Evolutionary conservation across 257 asterid genomes (phyloP).

Genomic region (Ilex asprella): DNA sequence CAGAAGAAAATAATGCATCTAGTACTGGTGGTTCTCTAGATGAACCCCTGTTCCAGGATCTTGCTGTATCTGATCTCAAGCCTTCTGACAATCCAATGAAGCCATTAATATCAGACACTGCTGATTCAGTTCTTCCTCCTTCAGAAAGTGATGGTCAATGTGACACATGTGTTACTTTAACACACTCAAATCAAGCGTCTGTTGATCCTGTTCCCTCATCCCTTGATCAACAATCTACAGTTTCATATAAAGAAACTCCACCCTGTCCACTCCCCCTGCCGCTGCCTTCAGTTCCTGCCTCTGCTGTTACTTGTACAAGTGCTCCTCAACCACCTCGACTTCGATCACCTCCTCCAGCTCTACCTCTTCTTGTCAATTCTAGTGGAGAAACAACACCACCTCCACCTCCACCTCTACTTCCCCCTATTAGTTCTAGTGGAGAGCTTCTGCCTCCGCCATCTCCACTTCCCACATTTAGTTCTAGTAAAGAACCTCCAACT

Average conservation of each 20-base stretch:
- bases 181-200: constrained; percentile 22
- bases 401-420: constrained; percentile 17
- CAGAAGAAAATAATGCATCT: constrained; percentile 86
- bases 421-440: constrained; percentile 17
- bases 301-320: constrained; percentile 22
- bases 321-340: constrained; percentile 16
- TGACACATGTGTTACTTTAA: constrained; percentile 29
- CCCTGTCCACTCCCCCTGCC: constrained; percentile 19
- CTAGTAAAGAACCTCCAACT: constrained; percentile 15
- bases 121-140: constrained; percentile 27
- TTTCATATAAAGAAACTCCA: constrained; percentile 22
- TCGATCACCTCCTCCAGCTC: neutral
- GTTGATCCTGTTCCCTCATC: neutral
- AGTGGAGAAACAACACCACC: neutral
- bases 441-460: constrained; percentile 17
- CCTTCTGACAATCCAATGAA: constrained; percentile 33
- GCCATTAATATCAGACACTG: constrained; percentile 22
- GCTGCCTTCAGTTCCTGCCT: constrained; percentile 17
- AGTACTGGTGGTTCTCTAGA: constrained; percentile 77
- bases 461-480: constrained; percentile 16
- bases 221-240: neutral
- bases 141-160: constrained; percentile 29
- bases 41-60: constrained; percentile 56
- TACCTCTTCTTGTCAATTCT: constrained; percentile 9
- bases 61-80: constrained; percentile 42